Evolutionary conservation across 1,139 yeast genomes (phyloP).

Genomic region (Suhomyces chickasaworum): DNA sequence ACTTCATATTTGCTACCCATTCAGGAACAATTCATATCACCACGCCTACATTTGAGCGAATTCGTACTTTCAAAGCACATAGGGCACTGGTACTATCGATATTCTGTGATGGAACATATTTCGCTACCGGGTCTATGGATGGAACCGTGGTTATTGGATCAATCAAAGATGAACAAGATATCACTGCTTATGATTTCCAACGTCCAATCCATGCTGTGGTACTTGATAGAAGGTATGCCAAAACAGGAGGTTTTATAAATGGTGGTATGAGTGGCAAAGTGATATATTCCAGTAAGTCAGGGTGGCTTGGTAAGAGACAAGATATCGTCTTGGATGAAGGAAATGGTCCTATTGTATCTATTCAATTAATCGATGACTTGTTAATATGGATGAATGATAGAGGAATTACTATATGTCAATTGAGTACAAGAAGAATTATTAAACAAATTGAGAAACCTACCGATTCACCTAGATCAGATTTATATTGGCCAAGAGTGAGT

Average conservation of each 20-base stretch:
- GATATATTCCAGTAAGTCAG: slow-evolving; percentile 61
- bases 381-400: slow-evolving; percentile 83
- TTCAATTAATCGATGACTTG: slow-evolving; percentile 61
- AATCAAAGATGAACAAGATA: slow-evolving; percentile 59
- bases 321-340: slow-evolving; percentile 66
- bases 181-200: slow-evolving; percentile 77
- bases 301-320: slow-evolving; percentile 82
- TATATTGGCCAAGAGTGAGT: slow-evolving; percentile 80
- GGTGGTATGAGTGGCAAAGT: slow-evolving; percentile 94
- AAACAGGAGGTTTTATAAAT: slow-evolving; percentile 66
- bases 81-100: slow-evolving; percentile 77
- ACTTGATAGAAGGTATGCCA: slow-evolving; percentile 66
- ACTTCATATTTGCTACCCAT: slow-evolving; percentile 84
- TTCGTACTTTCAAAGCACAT: slow-evolving; percentile 81
- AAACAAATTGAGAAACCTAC: slow-evolving; percentile 58
- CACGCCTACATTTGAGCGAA: slow-evolving; percentile 53
- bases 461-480: slow-evolving; percentile 69
- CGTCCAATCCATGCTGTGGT: slow-evolving; percentile 90
- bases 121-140: slow-evolving; percentile 90
- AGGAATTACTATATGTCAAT: slow-evolving; percentile 68
- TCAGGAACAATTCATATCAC: slow-evolving; percentile 79
- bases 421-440: slow-evolving; percentile 46
- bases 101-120: slow-evolving; percentile 68
- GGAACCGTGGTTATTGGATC: slow-evolving; percentile 89
- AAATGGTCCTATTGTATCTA: slow-evolving; percentile 72